Percentiles rank a stretch among this genome's conserved stretches.
These are phyloP conservation scores for Fraxinus nigra DNA, from an alignment of 305 asterid species.

Conservation along the genomic window DNA sequence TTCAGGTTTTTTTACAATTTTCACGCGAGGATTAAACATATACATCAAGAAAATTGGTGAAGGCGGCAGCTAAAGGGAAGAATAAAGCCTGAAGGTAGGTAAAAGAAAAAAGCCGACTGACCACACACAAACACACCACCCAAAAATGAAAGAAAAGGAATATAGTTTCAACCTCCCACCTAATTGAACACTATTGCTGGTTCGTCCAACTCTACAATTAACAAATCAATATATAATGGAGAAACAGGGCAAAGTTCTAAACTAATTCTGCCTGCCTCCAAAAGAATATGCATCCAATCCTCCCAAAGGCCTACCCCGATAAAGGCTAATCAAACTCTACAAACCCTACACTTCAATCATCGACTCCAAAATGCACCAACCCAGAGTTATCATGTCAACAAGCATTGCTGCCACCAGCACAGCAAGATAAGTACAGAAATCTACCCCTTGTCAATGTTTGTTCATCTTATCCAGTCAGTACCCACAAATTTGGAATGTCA, in stretches of 20 bases:
- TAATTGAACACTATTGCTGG: slow-evolving; percentile 39
- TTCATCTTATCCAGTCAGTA: slow-evolving; percentile 15
- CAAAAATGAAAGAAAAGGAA: slow-evolving; percentile 23
- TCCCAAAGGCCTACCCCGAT: slow-evolving; percentile 28
- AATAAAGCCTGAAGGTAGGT: slow-evolving; percentile 21
- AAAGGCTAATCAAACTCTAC: slow-evolving; percentile 34
- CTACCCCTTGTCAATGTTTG: slow-evolving; percentile 17
- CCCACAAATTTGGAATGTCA: slow-evolving; percentile 1
- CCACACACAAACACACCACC: slow-evolving; percentile 34
- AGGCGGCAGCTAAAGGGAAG: background rate
- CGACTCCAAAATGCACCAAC: slow-evolving; percentile 23
- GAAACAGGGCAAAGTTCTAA: slow-evolving; percentile 39
- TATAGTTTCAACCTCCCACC: slow-evolving; percentile 35
- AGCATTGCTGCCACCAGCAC: slow-evolving; percentile 22
- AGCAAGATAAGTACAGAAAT: slow-evolving; percentile 19
- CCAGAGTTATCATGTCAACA: slow-evolving; percentile 17
- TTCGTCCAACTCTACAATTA: slow-evolving; percentile 42
- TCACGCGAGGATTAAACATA: slow-evolving; percentile 36
- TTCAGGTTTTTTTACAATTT: slow-evolving; percentile 27
- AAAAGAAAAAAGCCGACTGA: slow-evolving; percentile 21
- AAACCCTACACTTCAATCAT: slow-evolving; percentile 32
- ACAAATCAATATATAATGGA: slow-evolving; percentile 57
- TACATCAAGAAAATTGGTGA: slow-evolving; percentile 41
- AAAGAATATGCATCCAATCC: slow-evolving; percentile 71
- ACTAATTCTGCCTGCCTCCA: slow-evolving; percentile 49